These are phyloP conservation scores for Lactarius vividus DNA, from an alignment of 768 basidiomycete genomes.

Conservation along the genomic window DNA sequence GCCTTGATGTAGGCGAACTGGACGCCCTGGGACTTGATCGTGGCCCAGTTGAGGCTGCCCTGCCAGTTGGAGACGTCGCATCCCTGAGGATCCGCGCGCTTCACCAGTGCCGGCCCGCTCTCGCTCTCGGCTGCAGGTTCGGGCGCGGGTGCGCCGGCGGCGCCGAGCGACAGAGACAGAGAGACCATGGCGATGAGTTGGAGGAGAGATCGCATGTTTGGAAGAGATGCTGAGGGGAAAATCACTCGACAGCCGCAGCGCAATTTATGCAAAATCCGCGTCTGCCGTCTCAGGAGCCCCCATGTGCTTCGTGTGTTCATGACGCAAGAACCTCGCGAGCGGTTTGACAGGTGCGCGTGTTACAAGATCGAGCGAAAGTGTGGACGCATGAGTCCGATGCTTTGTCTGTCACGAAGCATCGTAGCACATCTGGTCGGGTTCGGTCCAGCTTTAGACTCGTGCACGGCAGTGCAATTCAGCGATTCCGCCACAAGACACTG, in stretches of 20 bases:
- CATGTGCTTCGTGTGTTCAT: background rate
- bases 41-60: conserved; percentile 48
- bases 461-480: background rate
- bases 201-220: conserved; percentile 5
- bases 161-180: conserved; percentile 18
- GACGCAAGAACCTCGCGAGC: background rate
- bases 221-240: background rate
- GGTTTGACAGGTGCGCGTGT: background rate
- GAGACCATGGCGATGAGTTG: conserved; percentile 16
- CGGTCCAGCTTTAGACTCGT: background rate
- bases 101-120: conserved; percentile 20
- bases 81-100: conserved; percentile 45
- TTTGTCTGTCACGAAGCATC: background rate
- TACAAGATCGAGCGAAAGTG: background rate
- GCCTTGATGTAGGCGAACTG: conserved; percentile 65
- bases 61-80: conserved; percentile 58
- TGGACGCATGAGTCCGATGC: background rate
- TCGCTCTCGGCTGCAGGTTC: background rate
- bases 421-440: background rate
- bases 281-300: background rate
- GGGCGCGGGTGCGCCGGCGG: background rate
- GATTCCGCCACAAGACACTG: background rate
- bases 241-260: background rate
- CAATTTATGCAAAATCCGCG: background rate
- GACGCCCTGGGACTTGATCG: conserved; percentile 50